Conservation (phyloP, 2,329 filamentous ascomycete species). For the Torrubiella hemipterigena region DNA sequence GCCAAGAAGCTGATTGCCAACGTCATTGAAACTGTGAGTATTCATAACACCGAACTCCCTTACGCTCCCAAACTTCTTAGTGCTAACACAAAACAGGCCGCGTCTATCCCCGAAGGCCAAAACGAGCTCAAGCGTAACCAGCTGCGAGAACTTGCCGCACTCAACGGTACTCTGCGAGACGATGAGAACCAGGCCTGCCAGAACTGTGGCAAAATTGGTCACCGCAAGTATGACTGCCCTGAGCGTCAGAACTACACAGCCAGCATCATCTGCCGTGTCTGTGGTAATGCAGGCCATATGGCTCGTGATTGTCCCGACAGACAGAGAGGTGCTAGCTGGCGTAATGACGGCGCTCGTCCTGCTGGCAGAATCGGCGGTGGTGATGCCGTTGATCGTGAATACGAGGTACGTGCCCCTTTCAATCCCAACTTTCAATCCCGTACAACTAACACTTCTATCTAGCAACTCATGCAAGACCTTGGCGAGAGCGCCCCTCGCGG, state of each 20-base stretch:
- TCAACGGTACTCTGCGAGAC: slow-evolving; percentile 97
- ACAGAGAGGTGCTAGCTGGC: slow-evolving; percentile 83
- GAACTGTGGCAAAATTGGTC: slow-evolving; percentile 97
- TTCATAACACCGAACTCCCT: neutral
- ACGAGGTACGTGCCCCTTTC: slow-evolving; percentile 59
- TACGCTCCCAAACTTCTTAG: neutral
- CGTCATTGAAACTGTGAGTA: slow-evolving; percentile 92
- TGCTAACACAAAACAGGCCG: slow-evolving; percentile 51
- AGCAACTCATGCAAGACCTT: slow-evolving; percentile 97
- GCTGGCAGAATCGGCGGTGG: slow-evolving; percentile 61
- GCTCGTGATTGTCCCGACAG: slow-evolving; percentile 94
- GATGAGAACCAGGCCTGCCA: slow-evolving; percentile 99
- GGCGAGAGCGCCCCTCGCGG: slow-evolving; percentile 61
- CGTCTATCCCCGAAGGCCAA: slow-evolving; percentile 95
- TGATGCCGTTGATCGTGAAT: slow-evolving; percentile 84
- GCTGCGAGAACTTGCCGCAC: slow-evolving; percentile 88
- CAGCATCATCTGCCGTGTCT: slow-evolving; percentile 97
- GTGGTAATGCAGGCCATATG: slow-evolving; percentile 97
- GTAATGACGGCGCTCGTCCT: slow-evolving; percentile 53
- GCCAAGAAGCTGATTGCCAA: slow-evolving; percentile 98
- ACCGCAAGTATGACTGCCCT: slow-evolving; percentile 97
- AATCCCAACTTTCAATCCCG: neutral
- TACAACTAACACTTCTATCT: slow-evolving; percentile 27
- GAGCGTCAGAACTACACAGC: slow-evolving; percentile 98
- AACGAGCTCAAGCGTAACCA: slow-evolving; percentile 99